Evolutionary conservation across 805 yeast species (phyloP).

Genomic region (Lipomyces yamadae): DNA sequence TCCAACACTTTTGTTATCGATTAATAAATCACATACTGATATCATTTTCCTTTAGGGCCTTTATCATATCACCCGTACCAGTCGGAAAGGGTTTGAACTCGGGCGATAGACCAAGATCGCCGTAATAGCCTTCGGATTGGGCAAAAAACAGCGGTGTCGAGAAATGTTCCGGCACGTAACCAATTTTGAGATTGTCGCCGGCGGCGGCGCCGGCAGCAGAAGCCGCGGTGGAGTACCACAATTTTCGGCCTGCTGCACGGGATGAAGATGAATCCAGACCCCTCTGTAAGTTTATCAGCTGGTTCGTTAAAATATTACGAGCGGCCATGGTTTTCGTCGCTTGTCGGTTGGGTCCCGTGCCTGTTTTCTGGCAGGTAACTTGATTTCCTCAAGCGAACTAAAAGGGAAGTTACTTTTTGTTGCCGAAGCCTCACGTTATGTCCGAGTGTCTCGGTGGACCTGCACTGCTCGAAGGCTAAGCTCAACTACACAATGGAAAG

Average conservation of each 20-base stretch:
- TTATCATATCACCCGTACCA: constrained; percentile 87
- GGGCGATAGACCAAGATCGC: constrained; percentile 56
- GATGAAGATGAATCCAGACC: not conserved
- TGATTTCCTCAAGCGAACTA: no score
- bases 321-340: not conserved
- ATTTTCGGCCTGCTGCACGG: not conserved
- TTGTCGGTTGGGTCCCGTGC: not conserved
- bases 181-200: constrained; percentile 52
- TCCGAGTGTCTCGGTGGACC: no score
- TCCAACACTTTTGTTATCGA: no score
- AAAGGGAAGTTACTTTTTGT: no score
- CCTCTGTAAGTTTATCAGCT: not conserved
- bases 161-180: constrained; percentile 90
- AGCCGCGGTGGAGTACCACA: constrained; percentile 5
- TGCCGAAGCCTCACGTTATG: no score
- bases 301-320: not conserved
- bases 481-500: no score
- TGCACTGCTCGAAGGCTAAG: no score
- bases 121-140: constrained; percentile 59
- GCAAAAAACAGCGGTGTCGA: constrained; percentile 86
- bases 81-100: constrained; percentile 73
- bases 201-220: no score
- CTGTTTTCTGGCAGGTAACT: not conserved
- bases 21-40: constrained; percentile 50
- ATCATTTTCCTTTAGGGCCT: constrained; percentile 63